Evolutionary conservation across 2,329 filamentous ascomycete species (phyloP).

Genomic region (Aureobasidium vineae): DNA sequence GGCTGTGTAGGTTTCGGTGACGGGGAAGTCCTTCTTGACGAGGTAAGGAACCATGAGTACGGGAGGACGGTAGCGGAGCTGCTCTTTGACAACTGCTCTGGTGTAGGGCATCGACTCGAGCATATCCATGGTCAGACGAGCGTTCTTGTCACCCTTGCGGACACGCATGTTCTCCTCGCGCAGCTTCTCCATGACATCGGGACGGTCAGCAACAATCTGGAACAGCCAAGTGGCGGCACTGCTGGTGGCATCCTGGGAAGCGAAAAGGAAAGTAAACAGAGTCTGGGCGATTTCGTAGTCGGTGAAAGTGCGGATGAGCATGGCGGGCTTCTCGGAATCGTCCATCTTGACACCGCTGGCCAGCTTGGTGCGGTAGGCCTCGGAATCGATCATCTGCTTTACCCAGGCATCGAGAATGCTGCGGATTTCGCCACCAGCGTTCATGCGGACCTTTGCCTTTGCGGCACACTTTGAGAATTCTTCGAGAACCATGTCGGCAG

Average conservation of each 20-base stretch:
- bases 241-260: slow-evolving; percentile 94
- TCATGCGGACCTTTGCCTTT: slow-evolving; percentile 79
- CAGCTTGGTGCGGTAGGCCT: slow-evolving; percentile 74
- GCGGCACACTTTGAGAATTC: slow-evolving; percentile 87
- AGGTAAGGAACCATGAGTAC: slow-evolving; percentile 97
- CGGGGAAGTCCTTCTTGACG: slow-evolving; percentile 92
- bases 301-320: slow-evolving; percentile 79
- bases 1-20: slow-evolving; percentile 83
- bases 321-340: slow-evolving; percentile 73
- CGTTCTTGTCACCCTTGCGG: slow-evolving; percentile 71
- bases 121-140: slow-evolving; percentile 73
- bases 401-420: slow-evolving; percentile 98
- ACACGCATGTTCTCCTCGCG: slow-evolving; percentile 72
- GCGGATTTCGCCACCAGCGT: slow-evolving; percentile 75
- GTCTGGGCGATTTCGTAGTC: slow-evolving; percentile 93
- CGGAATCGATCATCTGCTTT: slow-evolving; percentile 80
- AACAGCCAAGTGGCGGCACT: slow-evolving; percentile 94
- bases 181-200: slow-evolving; percentile 85
- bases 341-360: slow-evolving; percentile 64
- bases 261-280: slow-evolving; percentile 94
- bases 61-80: slow-evolving; percentile 88
- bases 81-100: slow-evolving; percentile 85
- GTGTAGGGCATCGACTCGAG: slow-evolving; percentile 89
- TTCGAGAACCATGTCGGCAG: slow-evolving; percentile 79
- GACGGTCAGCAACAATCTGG: slow-evolving; percentile 88